Conservation (phyloP, 768 basidiomycete genomes). For the Mycena kentingensis region DNA sequence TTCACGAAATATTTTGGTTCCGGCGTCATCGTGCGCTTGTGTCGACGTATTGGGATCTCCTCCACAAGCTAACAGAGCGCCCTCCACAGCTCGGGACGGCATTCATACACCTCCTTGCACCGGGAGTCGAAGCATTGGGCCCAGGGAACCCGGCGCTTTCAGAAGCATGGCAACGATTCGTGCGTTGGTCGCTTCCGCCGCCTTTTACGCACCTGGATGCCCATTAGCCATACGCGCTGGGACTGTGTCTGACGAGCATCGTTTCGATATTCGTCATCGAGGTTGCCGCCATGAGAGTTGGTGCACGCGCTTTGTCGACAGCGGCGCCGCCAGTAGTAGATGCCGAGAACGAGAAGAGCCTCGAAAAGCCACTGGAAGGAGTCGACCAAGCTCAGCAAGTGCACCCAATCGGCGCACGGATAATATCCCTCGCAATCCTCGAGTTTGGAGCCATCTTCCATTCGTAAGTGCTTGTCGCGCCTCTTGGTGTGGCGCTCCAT, state of each 20-base stretch:
- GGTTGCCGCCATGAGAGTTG: constrained; percentile 72
- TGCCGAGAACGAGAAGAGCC: neutral
- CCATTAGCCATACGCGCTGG: constrained; percentile 88
- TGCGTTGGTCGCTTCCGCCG: constrained; percentile 38
- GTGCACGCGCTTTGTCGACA: constrained; percentile 29
- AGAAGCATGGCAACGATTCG: constrained; percentile 73
- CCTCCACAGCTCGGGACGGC: constrained; percentile 63
- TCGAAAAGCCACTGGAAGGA: neutral
- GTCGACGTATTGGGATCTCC: too few relatives aligned
- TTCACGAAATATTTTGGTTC: constrained; percentile 92
- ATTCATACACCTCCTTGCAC: constrained; percentile 80
- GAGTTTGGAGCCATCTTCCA: constrained; percentile 94
- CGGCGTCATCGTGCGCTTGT: constrained; percentile 71
- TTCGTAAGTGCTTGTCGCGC: constrained; percentile 43
- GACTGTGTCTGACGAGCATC: constrained; percentile 77
- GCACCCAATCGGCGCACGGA: constrained; percentile 59
- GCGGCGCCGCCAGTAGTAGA: neutral
- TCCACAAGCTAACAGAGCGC: constrained; percentile 5
- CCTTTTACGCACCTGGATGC: constrained; percentile 1
- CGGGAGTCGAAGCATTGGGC: constrained; percentile 70
- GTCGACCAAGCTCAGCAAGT: too few relatives aligned
- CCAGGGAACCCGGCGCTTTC: constrained; percentile 74
- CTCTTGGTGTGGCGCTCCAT: neutral
- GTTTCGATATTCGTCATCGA: constrained; percentile 86
- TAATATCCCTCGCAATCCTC: constrained; percentile 85